Evolutionary conservation across 1,284 basidiomycete species (phyloP).

Genomic region (Trametes versicolor): DNA sequence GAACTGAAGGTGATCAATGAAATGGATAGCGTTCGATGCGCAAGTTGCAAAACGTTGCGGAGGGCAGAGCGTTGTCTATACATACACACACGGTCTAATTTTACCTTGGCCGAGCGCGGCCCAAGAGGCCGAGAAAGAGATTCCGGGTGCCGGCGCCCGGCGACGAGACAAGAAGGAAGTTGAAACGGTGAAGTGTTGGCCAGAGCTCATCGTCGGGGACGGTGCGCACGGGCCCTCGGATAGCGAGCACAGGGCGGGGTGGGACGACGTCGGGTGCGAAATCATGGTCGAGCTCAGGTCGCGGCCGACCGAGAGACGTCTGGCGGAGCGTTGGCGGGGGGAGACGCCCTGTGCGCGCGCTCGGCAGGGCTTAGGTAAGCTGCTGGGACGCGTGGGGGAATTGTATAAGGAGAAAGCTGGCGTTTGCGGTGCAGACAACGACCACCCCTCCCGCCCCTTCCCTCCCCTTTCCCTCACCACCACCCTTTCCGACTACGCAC

Average conservation of each 20-base stretch:
- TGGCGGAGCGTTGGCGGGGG: constrained; percentile 8
- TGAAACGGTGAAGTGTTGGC: not conserved
- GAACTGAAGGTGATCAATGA: not conserved
- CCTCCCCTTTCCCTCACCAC: constrained; percentile 25
- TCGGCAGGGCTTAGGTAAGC: constrained; percentile 28
- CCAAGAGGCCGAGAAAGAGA: constrained; percentile 8
- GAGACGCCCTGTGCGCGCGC: constrained; percentile 3
- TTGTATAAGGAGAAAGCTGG: constrained; percentile 30
- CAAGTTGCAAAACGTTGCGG: not conserved
- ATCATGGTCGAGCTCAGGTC: constrained; percentile 30
- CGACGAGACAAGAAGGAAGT: too few relatives aligned
- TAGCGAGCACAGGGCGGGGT: constrained; percentile 11
- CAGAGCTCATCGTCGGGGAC: constrained; percentile 3
- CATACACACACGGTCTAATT: constrained; percentile 28
- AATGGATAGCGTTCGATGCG: too few relatives aligned
- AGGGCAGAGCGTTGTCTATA: constrained; percentile 2
- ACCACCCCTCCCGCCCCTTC: constrained; percentile 27
- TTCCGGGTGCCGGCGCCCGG: constrained; percentile 3
- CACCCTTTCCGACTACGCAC: constrained; percentile 8
- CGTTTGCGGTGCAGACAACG: constrained; percentile 27
- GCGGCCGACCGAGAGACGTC: constrained; percentile 31
- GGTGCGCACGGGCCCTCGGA: constrained; percentile 17
- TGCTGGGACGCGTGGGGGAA: constrained; percentile 20
- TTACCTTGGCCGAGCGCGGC: constrained; percentile 28
- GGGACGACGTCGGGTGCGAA: constrained; percentile 11